phyloP scores from a whole-genome alignment of 108 stramenopile species.

The Licmophora abbreviata region DNA sequence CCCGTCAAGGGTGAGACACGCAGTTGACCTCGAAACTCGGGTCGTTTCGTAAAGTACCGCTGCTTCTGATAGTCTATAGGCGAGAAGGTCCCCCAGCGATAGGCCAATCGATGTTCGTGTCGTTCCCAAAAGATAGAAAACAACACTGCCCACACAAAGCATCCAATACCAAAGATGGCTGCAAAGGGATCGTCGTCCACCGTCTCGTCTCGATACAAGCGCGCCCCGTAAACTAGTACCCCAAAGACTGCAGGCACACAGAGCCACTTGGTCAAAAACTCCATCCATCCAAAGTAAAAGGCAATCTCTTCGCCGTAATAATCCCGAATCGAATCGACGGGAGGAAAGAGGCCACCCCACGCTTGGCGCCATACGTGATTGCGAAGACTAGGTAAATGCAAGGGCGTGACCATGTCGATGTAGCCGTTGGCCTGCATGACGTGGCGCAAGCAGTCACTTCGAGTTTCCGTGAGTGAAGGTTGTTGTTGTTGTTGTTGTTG shows the following conservation, averaged over 20 bases:
- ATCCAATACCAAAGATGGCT: constrained; percentile 50
- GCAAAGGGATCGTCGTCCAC: constrained; percentile 57
- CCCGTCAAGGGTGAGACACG: constrained; percentile 61
- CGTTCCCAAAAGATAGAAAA: constrained; percentile 64
- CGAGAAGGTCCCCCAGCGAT: constrained; percentile 44
- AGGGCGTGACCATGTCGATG: constrained; percentile 39
- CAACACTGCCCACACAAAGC: constrained; percentile 59
- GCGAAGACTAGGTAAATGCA: constrained; percentile 23
- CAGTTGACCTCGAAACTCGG: constrained; percentile 46
- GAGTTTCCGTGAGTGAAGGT: background rate
- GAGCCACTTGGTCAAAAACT: constrained; percentile 40
- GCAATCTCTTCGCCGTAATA: constrained; percentile 63
- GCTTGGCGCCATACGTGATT: constrained; percentile 21
- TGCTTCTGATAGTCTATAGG: constrained; percentile 7
- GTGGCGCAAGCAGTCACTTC: constrained; percentile 11
- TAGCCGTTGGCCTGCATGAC: constrained; percentile 24
- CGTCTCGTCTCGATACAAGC: constrained; percentile 40
- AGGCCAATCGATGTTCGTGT: constrained; percentile 34
- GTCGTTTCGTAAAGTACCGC: constrained; percentile 29
- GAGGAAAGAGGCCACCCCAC: constrained; percentile 22
- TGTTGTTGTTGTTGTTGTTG: constrained; percentile 4
- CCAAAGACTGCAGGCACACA: constrained; percentile 36
- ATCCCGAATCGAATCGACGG: constrained; percentile 35
- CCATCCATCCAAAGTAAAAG: constrained; percentile 74
- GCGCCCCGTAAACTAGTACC: constrained; percentile 17